Base-by-base conservation (phyloP, 2,329 filamentous ascomycete genomes). In the Drechslerella coelobrocha region DNA sequence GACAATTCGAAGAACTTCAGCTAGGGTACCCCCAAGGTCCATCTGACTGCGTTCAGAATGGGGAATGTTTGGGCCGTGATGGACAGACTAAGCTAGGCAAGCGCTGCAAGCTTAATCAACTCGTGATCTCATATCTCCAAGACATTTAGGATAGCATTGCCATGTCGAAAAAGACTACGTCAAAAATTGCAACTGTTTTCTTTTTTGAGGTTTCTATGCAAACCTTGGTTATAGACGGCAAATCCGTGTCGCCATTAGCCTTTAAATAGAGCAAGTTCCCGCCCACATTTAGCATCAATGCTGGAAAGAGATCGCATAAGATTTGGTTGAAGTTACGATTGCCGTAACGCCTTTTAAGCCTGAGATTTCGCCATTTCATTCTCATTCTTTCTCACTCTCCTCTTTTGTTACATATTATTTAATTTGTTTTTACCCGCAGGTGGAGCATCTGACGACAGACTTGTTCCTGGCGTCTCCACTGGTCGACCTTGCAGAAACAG, bases 91-190 rank as follows among this genome's bases (percentile, higher is more conserved):
- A 23, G 27, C 34, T 62, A 52, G 51, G 50, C 50, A 68, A 24
- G 51, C 48, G n/a, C n/a, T n/a, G n/a, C n/a, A n/a, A n/a, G n/a
- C n/a, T 59, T 48, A 43, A 23, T 52, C 54, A 29, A 50, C 57
- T 50, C 65, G 59, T 69, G 65, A 69, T 69, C 59, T 69, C 65
- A 59, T 52, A 47, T 59, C 52, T 26, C 52, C 59, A 54, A 9
- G 19, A 50, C 59, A 17, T 45, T 69, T 62, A 27, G 65, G 60
- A 57, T 34, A 45, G 14, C 45, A 47, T 26, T 7, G n/a, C n/a
- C n/a, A n/a, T 29, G 50, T 53, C 31, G 34, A 48, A 48, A 54
- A 54, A 24, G 48, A 53, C 57, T 62, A 69, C 65, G 65, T 69
- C 65, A 69, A 69, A 62, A 53, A 24, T 62, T 54, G 47, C 45